A percentile compares a stretch with the other conserved stretches of the same genome.
Evolutionary conservation across 352 stramenopile species (phyloP).

Genomic region (Globisporangium radiosum): DNA sequence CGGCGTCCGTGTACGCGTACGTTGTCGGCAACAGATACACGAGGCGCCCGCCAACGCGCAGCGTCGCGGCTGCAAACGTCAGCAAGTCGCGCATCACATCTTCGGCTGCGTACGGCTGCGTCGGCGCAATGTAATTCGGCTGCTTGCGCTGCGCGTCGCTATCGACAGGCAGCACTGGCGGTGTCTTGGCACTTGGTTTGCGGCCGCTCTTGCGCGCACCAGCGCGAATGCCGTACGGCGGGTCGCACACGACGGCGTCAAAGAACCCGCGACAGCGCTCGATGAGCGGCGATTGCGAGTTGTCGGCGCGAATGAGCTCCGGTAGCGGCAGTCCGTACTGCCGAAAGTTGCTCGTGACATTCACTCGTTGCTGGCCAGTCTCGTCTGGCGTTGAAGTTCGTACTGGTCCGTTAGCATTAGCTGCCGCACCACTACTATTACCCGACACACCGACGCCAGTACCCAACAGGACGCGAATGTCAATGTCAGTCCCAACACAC

Average conservation of each 20-base stretch:
- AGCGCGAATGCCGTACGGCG: conserved; percentile 92
- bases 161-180: conserved; percentile 22
- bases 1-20: conserved; percentile 74
- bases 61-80: conserved; percentile 77
- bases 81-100: conserved; percentile 97
- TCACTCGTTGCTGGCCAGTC: conserved; percentile 26
- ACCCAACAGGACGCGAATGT: conserved; percentile 92
- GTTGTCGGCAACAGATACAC: conserved; percentile 85
- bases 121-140: conserved; percentile 92
- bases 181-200: conserved; percentile 19
- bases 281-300: conserved; percentile 61
- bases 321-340: conserved; percentile 91
- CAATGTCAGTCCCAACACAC: conserved; percentile 96
- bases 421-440: not conserved
- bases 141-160: conserved; percentile 69
- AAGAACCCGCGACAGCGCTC: conserved; percentile 53
- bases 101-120: conserved; percentile 92
- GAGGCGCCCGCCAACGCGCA: conserved; percentile 71
- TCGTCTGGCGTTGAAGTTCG: no score
- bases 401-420: no score
- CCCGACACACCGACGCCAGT: conserved; percentile 67
- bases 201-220: conserved; percentile 91
- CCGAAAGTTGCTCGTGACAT: conserved; percentile 86
- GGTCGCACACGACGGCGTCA: conserved; percentile 90
- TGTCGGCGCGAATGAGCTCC: conserved; percentile 93